Percentiles rank a stretch among this genome's conserved stretches.
Conservation (phyloP, 1,284 basidiomycete genomes). For the Termitomyces sp. region DNA sequence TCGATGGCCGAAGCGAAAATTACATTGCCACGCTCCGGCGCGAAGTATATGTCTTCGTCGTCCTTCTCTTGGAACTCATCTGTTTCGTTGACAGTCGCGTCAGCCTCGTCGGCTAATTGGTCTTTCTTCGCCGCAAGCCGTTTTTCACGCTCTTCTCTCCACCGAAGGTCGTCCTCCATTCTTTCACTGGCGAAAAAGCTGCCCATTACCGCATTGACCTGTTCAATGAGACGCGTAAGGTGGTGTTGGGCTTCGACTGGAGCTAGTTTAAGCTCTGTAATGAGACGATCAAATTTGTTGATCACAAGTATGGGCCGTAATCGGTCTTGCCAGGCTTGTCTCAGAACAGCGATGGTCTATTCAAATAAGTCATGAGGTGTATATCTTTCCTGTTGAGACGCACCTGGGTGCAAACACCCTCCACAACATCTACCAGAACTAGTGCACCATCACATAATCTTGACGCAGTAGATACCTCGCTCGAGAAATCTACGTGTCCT, state of each 20-base stretch:
- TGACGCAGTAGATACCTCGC: conserved; percentile 93
- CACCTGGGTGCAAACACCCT: conserved; percentile 97
- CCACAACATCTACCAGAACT: conserved; percentile 96
- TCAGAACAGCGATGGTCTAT: conserved; percentile 90
- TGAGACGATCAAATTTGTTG: conserved; percentile 95
- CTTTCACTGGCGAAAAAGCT: conserved; percentile 92
- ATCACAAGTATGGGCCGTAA: conserved; percentile 91
- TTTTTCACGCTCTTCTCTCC: conserved; percentile 88
- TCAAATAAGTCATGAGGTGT: neutral
- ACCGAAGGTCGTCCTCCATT: conserved; percentile 95
- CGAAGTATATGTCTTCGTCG: conserved; percentile 97
- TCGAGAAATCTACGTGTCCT: conserved; percentile 98
- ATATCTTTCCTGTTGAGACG: conserved; percentile 21
- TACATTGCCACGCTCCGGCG: conserved; percentile 94
- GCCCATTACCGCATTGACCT: conserved; percentile 98
- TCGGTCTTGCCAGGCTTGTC: conserved; percentile 92
- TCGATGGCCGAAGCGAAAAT: conserved; percentile 96
- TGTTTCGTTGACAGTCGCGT: conserved; percentile 50
- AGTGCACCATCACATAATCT: conserved; percentile 94
- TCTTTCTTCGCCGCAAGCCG: conserved; percentile 74
- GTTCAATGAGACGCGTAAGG: conserved; percentile 88
- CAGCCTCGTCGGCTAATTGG: conserved; percentile 59
- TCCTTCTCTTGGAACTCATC: conserved; percentile 88
- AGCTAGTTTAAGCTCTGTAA: conserved; percentile 89
- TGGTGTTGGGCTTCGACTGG: conserved; percentile 95